A percentile compares a stretch with the other conserved stretches of the same genome.
Evolutionary conservation across 192 early-diverging fungal genomes (phyloP).

Genomic region (Coemansia sp.): DNA sequence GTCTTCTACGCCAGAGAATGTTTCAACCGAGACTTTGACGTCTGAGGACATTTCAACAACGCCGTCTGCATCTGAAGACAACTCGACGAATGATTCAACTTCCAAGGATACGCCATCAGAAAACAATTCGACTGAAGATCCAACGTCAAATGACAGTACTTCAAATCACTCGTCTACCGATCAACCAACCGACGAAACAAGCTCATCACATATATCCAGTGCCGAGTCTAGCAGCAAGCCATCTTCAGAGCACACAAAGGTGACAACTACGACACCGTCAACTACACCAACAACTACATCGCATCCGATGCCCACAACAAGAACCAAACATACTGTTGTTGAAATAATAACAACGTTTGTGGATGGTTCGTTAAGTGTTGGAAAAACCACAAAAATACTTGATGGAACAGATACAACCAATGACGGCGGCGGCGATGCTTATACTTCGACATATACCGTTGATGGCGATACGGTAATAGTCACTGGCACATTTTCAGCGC

Average conservation of each 20-base stretch:
- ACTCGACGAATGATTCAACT: background rate
- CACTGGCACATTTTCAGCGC: constrained; percentile 15
- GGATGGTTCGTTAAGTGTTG: constrained; percentile 18
- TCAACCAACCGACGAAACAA: background rate
- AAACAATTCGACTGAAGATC: background rate
- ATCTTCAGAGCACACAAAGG: background rate
- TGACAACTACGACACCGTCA: background rate
- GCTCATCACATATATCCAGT: background rate
- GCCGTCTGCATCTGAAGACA: background rate
- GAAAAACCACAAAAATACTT: constrained; percentile 17
- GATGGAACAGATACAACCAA: background rate
- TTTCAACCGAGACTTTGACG: no score
- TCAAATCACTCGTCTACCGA: background rate
- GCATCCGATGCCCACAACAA: background rate
- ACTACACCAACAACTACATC: constrained; percentile 1
- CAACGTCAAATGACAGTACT: background rate
- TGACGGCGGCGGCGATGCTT: background rate
- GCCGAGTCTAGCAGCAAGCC: background rate
- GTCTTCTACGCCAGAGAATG: no score
- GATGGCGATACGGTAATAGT: constrained; percentile 30
- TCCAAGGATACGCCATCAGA: background rate
- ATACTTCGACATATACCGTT: constrained; percentile 27
- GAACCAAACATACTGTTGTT: constrained; percentile 24
- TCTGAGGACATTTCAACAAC: no score
- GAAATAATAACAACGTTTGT: constrained; percentile 29